Evolutionary conservation across 306 rosid species (phyloP), one percentile per base, ranked within the genome.

Genomic region (Quercus engelmannii): DNA sequence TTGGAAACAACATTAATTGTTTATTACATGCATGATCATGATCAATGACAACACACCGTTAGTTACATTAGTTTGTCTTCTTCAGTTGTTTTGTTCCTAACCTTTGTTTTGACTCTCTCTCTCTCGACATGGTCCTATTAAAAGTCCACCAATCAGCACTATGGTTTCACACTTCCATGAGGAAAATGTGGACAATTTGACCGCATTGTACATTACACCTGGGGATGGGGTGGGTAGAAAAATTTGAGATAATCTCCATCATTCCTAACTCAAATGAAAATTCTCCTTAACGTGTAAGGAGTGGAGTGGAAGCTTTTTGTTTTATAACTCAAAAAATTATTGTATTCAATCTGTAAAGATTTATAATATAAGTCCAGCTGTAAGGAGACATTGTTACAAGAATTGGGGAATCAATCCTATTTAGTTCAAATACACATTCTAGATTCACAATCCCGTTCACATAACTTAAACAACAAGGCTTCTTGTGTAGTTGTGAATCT

Each of bases 311-410:
- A 41, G 46, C 46, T 41, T 41, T 41, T 41, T 41, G 3, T 41
- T 41, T 41, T 41, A 41, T 41, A 41, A 41, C 46, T 41, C 46
- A 41, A 41, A 41, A 41, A 6, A 38, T 63, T 81, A 76, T 69
- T 79, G 86, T 77, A 70, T 80, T 79, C 80, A 51, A 12, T 84
- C 73, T 76, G 57, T 26, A n/a, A 71, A 57, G 15, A 64, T 9
- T 54, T 5, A 28, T 18, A 21, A 13, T 68, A 15, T 69, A 33
- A 82, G 30, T 51, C 54, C 81, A 83, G 81, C 68, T 77, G 82
- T 83, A 67, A 69, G 71, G 65, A 72, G 49, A 81, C 56, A 74
- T 77, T 78, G 75, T 28, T 81, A 49, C 79, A 61, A 55, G 68
- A 74, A 56, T 75, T 71, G 54, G 46, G 58, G 59, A 77, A 72